Conservation (phyloP, 2,329 filamentous ascomycete genomes). For the Phialophora chinensis region DNA sequence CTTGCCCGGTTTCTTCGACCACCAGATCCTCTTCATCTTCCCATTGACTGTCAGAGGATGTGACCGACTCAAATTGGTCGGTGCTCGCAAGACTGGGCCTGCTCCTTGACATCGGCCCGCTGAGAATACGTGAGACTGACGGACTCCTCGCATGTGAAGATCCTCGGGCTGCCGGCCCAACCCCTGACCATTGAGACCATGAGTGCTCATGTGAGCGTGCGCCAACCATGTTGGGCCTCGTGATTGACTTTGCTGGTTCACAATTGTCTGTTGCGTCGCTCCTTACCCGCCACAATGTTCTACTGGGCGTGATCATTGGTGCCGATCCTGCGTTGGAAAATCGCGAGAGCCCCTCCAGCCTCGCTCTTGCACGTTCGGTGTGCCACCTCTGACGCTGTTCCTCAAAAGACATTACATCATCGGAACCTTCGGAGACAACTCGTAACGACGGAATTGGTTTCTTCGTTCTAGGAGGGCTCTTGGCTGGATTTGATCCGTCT, state of each 20-base stretch:
- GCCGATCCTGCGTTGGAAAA: constrained; percentile 34
- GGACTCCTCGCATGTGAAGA: constrained; percentile 6
- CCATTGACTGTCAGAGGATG: constrained; percentile 28
- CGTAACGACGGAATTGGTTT: constrained; percentile 10
- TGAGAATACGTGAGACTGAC: neutral
- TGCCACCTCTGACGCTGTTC: constrained; percentile 32
- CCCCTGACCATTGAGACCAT: constrained; percentile 29
- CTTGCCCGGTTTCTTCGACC: constrained; percentile 36
- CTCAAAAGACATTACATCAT: constrained; percentile 25
- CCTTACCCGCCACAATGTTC: constrained; percentile 2
- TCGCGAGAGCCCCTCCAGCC: constrained; percentile 30
- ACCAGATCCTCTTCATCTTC: constrained; percentile 39
- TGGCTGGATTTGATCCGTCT: constrained; percentile 12
- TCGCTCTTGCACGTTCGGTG: constrained; percentile 34
- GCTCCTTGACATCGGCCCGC: constrained; percentile 8
- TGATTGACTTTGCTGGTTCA: constrained; percentile 5
- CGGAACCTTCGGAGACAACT: constrained; percentile 15
- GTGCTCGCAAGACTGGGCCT: constrained; percentile 28
- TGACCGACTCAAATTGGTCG: constrained; percentile 34
- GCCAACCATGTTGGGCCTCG: neutral
- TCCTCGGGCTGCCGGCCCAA: constrained; percentile 17
- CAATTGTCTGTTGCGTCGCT: neutral
- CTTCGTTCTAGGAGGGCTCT: constrained; percentile 6
- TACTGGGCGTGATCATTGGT: constrained; percentile 8
- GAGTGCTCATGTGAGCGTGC: constrained; percentile 16